Conservation (phyloP, 2,329 filamentous ascomycete species). For the Diaporthe sp. region DNA sequence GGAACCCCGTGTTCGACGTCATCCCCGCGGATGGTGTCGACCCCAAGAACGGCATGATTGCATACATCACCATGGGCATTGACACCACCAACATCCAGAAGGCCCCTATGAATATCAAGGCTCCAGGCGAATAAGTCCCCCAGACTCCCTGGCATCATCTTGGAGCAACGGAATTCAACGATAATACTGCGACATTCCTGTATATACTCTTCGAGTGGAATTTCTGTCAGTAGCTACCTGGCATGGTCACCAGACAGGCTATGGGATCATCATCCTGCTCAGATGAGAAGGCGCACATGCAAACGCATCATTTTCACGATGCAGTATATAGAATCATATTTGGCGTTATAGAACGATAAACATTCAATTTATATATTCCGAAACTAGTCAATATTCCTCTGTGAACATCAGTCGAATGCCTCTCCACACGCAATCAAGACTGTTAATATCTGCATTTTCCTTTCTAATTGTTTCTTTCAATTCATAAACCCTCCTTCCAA, state of each 20-base stretch:
- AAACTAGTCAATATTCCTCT: neutral
- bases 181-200: neutral
- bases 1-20: constrained; percentile 22
- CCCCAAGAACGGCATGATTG: constrained; percentile 35
- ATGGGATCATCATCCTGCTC: no score
- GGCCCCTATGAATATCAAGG: constrained; percentile 10
- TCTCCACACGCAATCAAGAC: neutral
- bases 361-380: no score
- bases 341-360: neutral
- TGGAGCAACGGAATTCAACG: rapidly evolving
- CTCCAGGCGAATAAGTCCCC: neutral
- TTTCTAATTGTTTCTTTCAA: neutral
- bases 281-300: no score
- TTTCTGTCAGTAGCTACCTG: no score
- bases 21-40: constrained; percentile 32
- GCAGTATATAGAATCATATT: neutral
- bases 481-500: no score
- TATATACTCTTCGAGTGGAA: neutral
- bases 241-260: neutral
- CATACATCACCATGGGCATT: constrained; percentile 34
- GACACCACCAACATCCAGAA: constrained; percentile 22
- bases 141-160: no score
- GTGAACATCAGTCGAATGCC: neutral
- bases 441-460: neutral
- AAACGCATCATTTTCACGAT: neutral